A percentile compares a stretch with the other conserved stretches of the same genome.
phyloP scores from a whole-genome alignment of 2,329 filamentous ascomycete genomes.

The Trichoderma hamatum region DNA sequence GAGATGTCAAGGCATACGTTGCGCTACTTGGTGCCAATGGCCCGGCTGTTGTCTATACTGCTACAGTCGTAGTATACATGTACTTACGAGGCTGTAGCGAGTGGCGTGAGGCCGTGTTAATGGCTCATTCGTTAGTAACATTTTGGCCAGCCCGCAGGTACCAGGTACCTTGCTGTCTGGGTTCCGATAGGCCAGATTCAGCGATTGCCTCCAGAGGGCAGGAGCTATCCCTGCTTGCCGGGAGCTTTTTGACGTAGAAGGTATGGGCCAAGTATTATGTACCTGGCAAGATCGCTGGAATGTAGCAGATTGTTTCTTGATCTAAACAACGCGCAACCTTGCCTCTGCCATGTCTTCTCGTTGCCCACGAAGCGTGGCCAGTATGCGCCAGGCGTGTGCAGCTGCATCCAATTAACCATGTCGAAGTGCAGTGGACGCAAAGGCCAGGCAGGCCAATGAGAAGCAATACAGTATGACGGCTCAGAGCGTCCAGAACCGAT shows the following conservation, averaged over 20 bases:
- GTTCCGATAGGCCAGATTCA: conserved; percentile 18
- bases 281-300: conserved; percentile 1
- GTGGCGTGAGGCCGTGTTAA: conserved; percentile 12
- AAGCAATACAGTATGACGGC: neutral
- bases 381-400: neutral
- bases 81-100: conserved; percentile 18
- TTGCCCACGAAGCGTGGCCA: neutral
- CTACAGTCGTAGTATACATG: neutral
- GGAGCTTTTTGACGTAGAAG: conserved; percentile 13
- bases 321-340: neutral
- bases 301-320: neutral
- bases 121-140: conserved; percentile 17
- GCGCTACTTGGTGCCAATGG: neutral
- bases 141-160: conserved; percentile 8
- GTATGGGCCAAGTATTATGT: neutral
- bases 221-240: conserved; percentile 17
- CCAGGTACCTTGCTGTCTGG: neutral
- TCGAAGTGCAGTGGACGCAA: neutral
- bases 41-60: neutral
- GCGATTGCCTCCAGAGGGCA: conserved; percentile 12
- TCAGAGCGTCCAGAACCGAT: neutral
- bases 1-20: conserved; percentile 9
- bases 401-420: neutral
- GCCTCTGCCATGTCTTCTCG: conserved; percentile 4
- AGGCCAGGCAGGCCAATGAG: neutral